phyloP scores from a whole-genome alignment of 768 basidiomycete species.

The Amanita thiersii region DNA sequence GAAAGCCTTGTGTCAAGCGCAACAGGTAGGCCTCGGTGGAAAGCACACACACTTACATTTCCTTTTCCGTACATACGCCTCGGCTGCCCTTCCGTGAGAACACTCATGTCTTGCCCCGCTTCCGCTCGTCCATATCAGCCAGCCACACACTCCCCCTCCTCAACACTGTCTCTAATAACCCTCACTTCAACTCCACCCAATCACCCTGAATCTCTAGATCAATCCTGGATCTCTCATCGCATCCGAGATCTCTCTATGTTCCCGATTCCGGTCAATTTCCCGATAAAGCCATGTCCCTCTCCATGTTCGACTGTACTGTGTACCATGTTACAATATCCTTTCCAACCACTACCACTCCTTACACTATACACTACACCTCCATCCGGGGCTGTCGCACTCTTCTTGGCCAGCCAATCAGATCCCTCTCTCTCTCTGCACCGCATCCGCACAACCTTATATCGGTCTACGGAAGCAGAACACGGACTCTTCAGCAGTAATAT shows the following conservation, averaged over 20 bases:
- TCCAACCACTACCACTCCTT: too few relatives aligned
- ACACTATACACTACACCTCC: too few relatives aligned
- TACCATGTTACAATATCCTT: too few relatives aligned
- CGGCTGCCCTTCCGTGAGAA: neutral
- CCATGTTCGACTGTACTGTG: too few relatives aligned
- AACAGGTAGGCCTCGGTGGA: slow-evolving; percentile 17
- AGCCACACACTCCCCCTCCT: neutral
- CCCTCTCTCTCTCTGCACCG: neutral
- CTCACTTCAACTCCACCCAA: neutral
- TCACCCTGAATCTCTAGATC: slow-evolving; percentile 2
- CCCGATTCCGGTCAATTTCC: slow-evolving; percentile 18
- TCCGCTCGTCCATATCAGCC: neutral
- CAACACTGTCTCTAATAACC: neutral
- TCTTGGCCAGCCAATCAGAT: too few relatives aligned
- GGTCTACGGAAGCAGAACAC: too few relatives aligned
- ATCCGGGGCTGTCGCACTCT: too few relatives aligned
- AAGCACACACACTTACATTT: slow-evolving; percentile 26
- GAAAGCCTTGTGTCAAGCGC: slow-evolving; percentile 18
- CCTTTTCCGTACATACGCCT: slow-evolving; percentile 15
- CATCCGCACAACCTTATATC: neutral
- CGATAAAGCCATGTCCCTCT: slow-evolving; percentile 10
- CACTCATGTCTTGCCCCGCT: neutral
- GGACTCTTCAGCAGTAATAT: too few relatives aligned
- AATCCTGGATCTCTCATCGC: slow-evolving; percentile 14
- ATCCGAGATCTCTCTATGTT: slow-evolving; percentile 21